Conservation (phyloP, 164 flowering plant species). For the Chimonanthus praecox region DNA sequence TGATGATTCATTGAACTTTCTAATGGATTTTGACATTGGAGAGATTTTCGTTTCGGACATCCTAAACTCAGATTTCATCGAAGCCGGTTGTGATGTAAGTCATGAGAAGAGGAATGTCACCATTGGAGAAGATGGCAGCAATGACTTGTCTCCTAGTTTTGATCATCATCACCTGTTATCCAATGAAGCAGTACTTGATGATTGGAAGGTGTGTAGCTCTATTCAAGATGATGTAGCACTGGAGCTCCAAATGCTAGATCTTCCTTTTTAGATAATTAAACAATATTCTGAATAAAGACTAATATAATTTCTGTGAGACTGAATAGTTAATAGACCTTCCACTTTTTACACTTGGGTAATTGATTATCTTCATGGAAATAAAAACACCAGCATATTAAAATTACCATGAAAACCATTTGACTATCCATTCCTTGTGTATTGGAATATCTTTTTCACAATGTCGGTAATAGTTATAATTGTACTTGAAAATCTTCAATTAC, state of each 20-base stretch:
- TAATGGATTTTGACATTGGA: background rate
- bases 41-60: background rate
- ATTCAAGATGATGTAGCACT: background rate
- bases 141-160: background rate
- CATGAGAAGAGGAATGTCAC: background rate
- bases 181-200: background rate
- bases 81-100: background rate
- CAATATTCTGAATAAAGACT: no score
- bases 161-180: background rate
- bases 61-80: background rate
- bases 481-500: no score
- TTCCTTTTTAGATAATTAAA: background rate
- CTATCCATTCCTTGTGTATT: no score
- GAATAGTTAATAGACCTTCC: no score
- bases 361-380: no score
- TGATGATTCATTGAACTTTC: background rate
- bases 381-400: no score
- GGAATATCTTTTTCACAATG: no score
- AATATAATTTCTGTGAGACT: no score
- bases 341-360: no score
- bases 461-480: no score
- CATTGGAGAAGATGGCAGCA: background rate
- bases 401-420: no score
- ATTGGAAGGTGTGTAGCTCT: constrained; percentile 1
- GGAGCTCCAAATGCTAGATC: background rate